Base-by-base conservation (phyloP, 1,284 basidiomycete species). In the Trametes sp. region DNA sequence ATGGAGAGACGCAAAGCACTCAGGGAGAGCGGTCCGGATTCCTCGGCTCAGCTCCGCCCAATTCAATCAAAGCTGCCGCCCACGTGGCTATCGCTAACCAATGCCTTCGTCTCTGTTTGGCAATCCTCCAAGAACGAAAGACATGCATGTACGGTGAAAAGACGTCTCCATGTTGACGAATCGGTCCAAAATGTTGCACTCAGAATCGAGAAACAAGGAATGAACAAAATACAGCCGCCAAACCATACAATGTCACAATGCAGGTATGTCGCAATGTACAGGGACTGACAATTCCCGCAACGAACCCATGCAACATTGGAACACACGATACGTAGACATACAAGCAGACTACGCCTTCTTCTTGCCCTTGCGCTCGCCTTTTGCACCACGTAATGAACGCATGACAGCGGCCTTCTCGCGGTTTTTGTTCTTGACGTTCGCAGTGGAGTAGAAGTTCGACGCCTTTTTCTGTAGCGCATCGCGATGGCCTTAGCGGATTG, bases 391-490 rank as follows among this genome's bases (percentile, higher is more conserved):
- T 31, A 75, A 58, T 48, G 72, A 68, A 66, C 71, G 86, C 76
- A 89, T 77, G 53, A 89, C 69, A 21, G 83, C 81, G 19, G 84
- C 82, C 70, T 89, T 90, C 54, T 78, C 77, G 41, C 90, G 85
- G 66, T 86, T 95, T 75, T 91, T 93, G 79, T 95, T 96, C 82
- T 96, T 96, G 73, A 96, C 94, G 72, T 96, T 96, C 2, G 92
- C 86, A 51, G 75, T 83, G 8, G 90, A 88, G 80, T 95, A 98
- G 82, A 96, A 99, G 81, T 98, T 98, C 62, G 86, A 85, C 19
- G 94, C 88, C 79, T 95, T 96, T 81, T 89, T 90, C 92, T 93
- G 71, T 28, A 45, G 0, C 1, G 7, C 8, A 33, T 10, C 35
- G 65, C 33, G 64, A 54, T 44, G 2, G 45, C 5, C 16, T 38